Base-by-base conservation (phyloP, 768 basidiomycete species). In the Suillus weaverae region DNA sequence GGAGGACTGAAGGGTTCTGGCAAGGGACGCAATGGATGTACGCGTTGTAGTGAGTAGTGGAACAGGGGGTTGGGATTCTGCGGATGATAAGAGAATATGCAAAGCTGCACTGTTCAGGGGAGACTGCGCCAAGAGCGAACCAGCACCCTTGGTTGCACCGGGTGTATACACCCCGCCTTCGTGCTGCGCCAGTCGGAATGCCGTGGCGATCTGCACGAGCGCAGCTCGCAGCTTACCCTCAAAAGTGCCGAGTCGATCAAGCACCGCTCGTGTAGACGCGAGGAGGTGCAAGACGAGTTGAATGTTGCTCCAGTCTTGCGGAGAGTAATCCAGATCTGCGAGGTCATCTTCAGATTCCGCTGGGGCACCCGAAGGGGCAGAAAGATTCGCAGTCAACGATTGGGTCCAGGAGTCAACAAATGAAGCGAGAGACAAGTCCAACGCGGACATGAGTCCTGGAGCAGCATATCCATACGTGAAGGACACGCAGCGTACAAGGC, bases 391-490 rank as follows among this genome's bases (percentile, higher is more conserved):
- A 44, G 79, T 80, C 61, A 90, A 74, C 61, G 85, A 81, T 10
- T 80, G 80, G 16, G 85, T 86, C 82, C 86, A 88, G 59, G 76
- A 78, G 51, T 88, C 85, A 32, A 96, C 81, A 70, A 97, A 96
- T 1, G 83, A 79, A 35, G 84, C 79, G 66, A 97, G 81, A 64
- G 90, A 85, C 9, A 81, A 78, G 72, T 97, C 93, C 38, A 97
- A 72, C 0, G 93, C 86, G 41, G 85, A 81, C 26, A 98, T 81
- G 20, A 97, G 83, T 7, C 89, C 91, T 3, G 83, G 79, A 1
- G 87, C 82, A 6, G 90, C 97, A 73, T 94, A 98, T 0, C 97
- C 97, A 72, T 97, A 89, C 2, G 97, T 98, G 73, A 99, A 91
- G 0, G 81, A 79, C 46, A 85, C 80, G 73, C 91, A 94, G 32